phyloP scores from a whole-genome alignment of 2,329 filamentous ascomycete species.

The Aspergillus ochraceus region DNA sequence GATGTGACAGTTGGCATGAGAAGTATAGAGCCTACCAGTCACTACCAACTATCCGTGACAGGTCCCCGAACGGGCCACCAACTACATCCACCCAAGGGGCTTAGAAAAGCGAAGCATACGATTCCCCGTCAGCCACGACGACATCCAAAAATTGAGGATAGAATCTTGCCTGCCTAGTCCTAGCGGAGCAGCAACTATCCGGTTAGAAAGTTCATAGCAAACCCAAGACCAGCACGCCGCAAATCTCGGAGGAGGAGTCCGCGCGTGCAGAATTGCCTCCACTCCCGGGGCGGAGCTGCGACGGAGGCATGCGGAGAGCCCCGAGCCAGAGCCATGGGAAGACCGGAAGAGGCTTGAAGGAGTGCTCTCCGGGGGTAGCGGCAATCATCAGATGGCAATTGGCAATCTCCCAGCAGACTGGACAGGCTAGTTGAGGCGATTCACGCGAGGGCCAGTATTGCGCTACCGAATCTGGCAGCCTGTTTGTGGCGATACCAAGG shows the following conservation, averaged over 20 bases:
- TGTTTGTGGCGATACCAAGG: neutral
- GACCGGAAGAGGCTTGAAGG: neutral
- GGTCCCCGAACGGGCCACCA: neutral
- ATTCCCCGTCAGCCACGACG: neutral
- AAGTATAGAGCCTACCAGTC: neutral
- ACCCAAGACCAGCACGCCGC: neutral
- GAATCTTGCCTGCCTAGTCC: neutral
- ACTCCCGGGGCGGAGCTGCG: constrained; percentile 12
- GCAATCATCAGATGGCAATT: neutral
- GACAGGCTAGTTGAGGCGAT: neutral
- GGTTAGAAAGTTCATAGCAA: no score
- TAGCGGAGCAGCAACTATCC: neutral
- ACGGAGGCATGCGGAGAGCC: constrained; percentile 6
- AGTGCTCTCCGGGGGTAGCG: neutral
- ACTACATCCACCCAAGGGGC: neutral
- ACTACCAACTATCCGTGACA: neutral
- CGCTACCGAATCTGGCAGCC: neutral
- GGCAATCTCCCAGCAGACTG: neutral
- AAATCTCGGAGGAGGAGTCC: constrained; percentile 1
- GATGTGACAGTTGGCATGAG: neutral
- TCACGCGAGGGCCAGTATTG: neutral
- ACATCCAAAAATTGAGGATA: neutral
- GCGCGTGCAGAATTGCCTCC: constrained; percentile 7
- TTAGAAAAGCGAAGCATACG: neutral
- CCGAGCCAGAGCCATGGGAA: neutral